These are phyloP conservation scores for Scheffersomyces segobiensis DNA, from an alignment of 1,139 yeast genomes.

Conservation along the genomic window DNA sequence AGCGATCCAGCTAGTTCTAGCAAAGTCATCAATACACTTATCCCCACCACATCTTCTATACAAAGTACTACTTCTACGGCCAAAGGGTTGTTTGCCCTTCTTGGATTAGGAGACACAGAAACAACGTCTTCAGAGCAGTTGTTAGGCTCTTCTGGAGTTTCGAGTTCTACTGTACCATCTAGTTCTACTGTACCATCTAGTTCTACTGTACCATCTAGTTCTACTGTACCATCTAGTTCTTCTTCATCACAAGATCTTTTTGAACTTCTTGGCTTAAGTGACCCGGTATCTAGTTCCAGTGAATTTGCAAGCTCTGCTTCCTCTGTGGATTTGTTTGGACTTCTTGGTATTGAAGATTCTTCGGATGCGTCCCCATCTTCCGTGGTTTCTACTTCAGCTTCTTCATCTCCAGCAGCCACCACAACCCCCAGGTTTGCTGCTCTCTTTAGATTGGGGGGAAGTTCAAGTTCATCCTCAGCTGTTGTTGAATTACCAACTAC, in stretches of 20 bases:
- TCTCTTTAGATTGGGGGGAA: too few species aligned
- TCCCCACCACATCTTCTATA: background rate
- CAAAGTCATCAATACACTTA: background rate
- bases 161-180: constrained; percentile 1
- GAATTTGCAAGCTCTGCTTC: background rate
- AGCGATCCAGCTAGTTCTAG: background rate
- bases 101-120: background rate
- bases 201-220: background rate
- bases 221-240: constrained; percentile 1
- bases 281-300: background rate
- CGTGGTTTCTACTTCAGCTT: too few species aligned
- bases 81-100: background rate
- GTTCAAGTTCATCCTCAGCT: background rate
- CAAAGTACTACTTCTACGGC: background rate
- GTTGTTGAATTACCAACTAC: background rate
- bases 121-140: background rate
- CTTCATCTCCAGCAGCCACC: too few species aligned
- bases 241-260: too few species aligned
- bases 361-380: background rate
- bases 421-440: too few species aligned
- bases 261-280: background rate
- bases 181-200: background rate
- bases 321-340: background rate
- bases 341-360: background rate
- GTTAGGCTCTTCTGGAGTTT: background rate